A percentile compares a stretch with the other conserved stretches of the same genome.
Evolutionary conservation across 2,329 filamentous ascomycete species (phyloP).

Genomic region (Eutypella sp.): DNA sequence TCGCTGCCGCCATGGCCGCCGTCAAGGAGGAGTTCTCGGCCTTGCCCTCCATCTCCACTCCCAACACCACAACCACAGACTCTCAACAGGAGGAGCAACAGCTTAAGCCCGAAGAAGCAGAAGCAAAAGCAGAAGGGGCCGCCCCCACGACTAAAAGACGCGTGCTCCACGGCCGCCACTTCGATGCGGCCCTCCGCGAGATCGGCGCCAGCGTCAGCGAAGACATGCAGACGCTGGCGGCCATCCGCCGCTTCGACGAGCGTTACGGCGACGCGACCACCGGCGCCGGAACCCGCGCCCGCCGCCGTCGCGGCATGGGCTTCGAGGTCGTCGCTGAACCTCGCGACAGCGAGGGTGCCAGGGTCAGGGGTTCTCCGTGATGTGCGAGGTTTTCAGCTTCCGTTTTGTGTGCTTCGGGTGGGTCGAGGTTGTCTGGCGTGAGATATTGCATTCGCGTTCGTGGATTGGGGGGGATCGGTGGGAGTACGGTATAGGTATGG

Average conservation of each 20-base stretch:
- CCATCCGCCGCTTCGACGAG: conserved; percentile 93
- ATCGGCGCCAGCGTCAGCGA: conserved; percentile 91
- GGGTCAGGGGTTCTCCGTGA: conserved; percentile 26
- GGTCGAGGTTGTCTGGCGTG: not conserved
- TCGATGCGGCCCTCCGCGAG: conserved; percentile 79
- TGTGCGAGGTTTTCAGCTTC: not conserved
- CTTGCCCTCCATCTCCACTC: not conserved
- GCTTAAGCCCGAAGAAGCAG: conserved; percentile 28
- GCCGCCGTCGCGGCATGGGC: conserved; percentile 51
- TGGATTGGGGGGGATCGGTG: too few species aligned
- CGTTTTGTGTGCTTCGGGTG: not conserved
- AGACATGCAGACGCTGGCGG: conserved; percentile 81
- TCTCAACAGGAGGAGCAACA: conserved; percentile 9
- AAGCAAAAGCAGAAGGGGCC: too few species aligned
- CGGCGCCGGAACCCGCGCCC: conserved; percentile 53
- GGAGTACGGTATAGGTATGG: too few species aligned
- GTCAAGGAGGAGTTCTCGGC: conserved; percentile 64
- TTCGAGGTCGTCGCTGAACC: conserved; percentile 46
- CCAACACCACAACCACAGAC: conserved; percentile 10
- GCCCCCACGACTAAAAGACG: conserved; percentile 66
- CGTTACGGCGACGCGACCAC: conserved; percentile 78
- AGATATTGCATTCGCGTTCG: not conserved
- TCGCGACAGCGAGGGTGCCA: conserved; percentile 39
- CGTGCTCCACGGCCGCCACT: conserved; percentile 64
- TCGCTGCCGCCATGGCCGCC: conserved; percentile 73